Base-by-base conservation (phyloP, 225 moss, liverwort and hornwort genomes). In the Pleurozium schreberi region DNA sequence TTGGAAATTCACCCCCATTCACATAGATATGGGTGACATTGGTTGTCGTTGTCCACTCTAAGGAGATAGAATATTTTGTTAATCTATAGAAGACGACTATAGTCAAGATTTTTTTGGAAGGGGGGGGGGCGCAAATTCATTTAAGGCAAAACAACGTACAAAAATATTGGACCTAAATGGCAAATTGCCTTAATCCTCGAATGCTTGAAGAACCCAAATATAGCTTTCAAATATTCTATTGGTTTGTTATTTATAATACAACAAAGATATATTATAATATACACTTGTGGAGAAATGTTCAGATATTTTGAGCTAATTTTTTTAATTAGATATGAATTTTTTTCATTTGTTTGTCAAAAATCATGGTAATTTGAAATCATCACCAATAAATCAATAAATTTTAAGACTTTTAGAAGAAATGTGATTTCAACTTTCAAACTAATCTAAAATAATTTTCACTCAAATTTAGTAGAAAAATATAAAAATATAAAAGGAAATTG, bases 121-220 rank as follows among this genome's bases (percentile, higher is more conserved):
- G 11, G 30, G 2, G 16, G 3, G 2, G 20, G 11, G 20, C 9
- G 8, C n/a, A n/a, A 11, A 18, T 67, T 20, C 0, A 21, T 38
- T 38, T 2, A 21, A 38, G 38, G n/a, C 12, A 67, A n/a, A n/a
- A n/a, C 4, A 67, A 67, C 2, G 0, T 21, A 67, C 12, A 21
- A 21, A n/a, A n/a, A 11, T 7, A 22, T 22, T n/a, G 1, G 12
- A n/a, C 21, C 0, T 22, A 0, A 67, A n/a, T 1, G 7, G 0
- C 3, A 67, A 67, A 67, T 6, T n/a, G 1, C 67, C 11, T 38
- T 20, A 11, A 67, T 6, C 13, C 1, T 69, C 0, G 5, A 40
- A 69, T 43, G 71, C 9, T 2, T 16, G 9, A 69, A 27, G 43
- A 16, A 10, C 5, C 2, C 2, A 27, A 43, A 71, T 71, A 1